Percentiles rank a stretch among this genome's conserved stretches.
These are phyloP conservation scores for Ceratocystis variospora DNA, from an alignment of 2,329 filamentous ascomycete species.

Conservation along the genomic window DNA sequence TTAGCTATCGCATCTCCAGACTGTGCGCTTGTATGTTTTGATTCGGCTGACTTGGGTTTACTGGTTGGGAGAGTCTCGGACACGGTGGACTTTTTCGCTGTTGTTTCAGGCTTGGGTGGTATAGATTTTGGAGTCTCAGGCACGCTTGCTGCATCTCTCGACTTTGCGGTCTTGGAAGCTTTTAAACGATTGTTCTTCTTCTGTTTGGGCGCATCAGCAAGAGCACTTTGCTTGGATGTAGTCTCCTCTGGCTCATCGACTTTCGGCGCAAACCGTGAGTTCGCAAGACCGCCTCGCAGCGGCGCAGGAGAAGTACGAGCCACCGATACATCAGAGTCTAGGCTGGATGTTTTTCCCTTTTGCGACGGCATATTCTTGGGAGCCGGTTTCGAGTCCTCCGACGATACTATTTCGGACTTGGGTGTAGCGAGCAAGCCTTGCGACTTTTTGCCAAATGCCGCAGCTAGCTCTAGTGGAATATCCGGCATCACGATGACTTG, in stretches of 20 bases:
- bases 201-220: slow-evolving; percentile 16
- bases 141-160: slow-evolving; percentile 15
- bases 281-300: slow-evolving; percentile 7
- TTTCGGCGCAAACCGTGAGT: slow-evolving; percentile 18
- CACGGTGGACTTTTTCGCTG: neutral
- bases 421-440: neutral
- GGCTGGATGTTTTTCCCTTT: neutral
- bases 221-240: slow-evolving; percentile 16
- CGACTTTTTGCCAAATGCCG: slow-evolving; percentile 7
- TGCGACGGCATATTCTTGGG: neutral
- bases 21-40: neutral
- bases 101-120: neutral
- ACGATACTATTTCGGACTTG: neutral
- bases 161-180: slow-evolving; percentile 7
- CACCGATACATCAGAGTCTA: neutral
- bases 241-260: slow-evolving; percentile 16
- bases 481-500: slow-evolving; percentile 21
- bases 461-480: slow-evolving; percentile 17
- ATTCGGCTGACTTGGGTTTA: neutral
- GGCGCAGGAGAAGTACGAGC: slow-evolving; percentile 15
- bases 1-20: neutral
- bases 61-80: neutral
- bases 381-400: neutral
- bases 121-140: neutral
- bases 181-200: slow-evolving; percentile 13